Conservation (phyloP, 2,329 filamentous ascomycete genomes). For the Sporothrix inflata region DNA sequence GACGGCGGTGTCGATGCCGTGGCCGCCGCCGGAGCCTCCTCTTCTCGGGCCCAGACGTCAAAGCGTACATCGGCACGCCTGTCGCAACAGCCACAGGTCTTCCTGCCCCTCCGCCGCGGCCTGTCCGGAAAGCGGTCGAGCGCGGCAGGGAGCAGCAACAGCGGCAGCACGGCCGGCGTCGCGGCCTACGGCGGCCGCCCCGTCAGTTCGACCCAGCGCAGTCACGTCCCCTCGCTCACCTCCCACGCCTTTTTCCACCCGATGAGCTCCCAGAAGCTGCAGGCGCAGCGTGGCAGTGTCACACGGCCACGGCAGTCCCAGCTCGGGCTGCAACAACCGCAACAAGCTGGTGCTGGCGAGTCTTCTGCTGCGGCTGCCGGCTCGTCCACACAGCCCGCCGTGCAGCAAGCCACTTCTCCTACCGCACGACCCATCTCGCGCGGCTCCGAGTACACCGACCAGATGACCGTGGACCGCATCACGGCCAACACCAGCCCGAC, state of each 20-base stretch:
- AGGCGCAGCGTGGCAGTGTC: slow-evolving; percentile 76
- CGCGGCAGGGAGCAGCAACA: slow-evolving; percentile 41
- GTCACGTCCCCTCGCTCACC: slow-evolving; percentile 86
- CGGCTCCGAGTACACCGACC: slow-evolving; percentile 80
- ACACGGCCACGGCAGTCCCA: slow-evolving; percentile 44
- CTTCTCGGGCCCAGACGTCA: slow-evolving; percentile 57
- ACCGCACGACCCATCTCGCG: slow-evolving; percentile 69
- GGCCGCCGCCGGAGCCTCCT: too few species aligned
- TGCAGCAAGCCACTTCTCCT: slow-evolving; percentile 42
- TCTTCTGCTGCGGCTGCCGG: background rate
- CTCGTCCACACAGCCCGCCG: slow-evolving; percentile 36
- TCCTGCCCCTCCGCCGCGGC: slow-evolving; percentile 58
- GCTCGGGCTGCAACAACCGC: slow-evolving; percentile 29
- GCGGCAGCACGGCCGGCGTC: slow-evolving; percentile 37
- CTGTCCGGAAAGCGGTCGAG: slow-evolving; percentile 52
- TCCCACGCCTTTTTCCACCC: slow-evolving; percentile 93
- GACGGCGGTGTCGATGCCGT: too few species aligned
- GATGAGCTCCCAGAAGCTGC: slow-evolving; percentile 93
- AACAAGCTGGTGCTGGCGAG: background rate
- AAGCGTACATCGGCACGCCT: slow-evolving; percentile 55
- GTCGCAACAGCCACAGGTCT: slow-evolving; percentile 34
- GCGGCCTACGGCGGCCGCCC: slow-evolving; percentile 53
- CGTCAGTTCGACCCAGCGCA: slow-evolving; percentile 72
- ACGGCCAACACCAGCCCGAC: slow-evolving; percentile 77
- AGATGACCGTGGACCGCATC: slow-evolving; percentile 68